phyloP scores from a whole-genome alignment of 306 rosid genomes.

The Glycyrrhiza uralensis region DNA sequence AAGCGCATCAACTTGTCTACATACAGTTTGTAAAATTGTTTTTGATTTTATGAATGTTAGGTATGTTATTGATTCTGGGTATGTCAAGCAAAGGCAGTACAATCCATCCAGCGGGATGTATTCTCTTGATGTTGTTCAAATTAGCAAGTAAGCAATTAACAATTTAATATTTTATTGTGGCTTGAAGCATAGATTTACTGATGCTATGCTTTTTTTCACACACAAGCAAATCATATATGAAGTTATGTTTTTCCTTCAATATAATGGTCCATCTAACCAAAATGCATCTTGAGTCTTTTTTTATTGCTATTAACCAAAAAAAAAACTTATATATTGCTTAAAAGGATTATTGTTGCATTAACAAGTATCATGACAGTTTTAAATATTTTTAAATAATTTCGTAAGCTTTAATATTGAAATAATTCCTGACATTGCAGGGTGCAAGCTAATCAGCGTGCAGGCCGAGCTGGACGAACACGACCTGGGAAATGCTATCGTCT shows the following conservation, averaged over 20 bases:
- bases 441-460: constrained; percentile 95
- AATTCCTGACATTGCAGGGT: constrained; percentile 56
- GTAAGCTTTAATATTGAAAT: neutral
- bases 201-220: neutral
- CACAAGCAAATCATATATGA: neutral
- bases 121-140: constrained; percentile 93
- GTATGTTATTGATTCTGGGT: constrained; percentile 94
- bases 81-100: constrained; percentile 95
- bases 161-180: constrained; percentile 7
- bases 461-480: constrained; percentile 96
- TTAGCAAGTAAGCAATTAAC: constrained; percentile 76
- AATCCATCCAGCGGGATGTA: constrained; percentile 96
- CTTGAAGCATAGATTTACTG: constrained; percentile 5
- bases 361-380: neutral
- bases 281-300: neutral
- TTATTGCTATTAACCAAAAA: neutral
- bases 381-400: neutral
- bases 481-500: constrained; percentile 95
- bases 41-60: constrained; percentile 40
- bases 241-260: neutral
- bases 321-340: neutral
- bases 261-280: neutral
- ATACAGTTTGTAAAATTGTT: constrained; percentile 9
- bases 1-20: constrained; percentile 5
- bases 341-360: constrained; percentile 12